These are phyloP conservation scores for Penicillium argentinense DNA, from an alignment of 495 filamentous ascomycete species.

Conservation along the genomic window DNA sequence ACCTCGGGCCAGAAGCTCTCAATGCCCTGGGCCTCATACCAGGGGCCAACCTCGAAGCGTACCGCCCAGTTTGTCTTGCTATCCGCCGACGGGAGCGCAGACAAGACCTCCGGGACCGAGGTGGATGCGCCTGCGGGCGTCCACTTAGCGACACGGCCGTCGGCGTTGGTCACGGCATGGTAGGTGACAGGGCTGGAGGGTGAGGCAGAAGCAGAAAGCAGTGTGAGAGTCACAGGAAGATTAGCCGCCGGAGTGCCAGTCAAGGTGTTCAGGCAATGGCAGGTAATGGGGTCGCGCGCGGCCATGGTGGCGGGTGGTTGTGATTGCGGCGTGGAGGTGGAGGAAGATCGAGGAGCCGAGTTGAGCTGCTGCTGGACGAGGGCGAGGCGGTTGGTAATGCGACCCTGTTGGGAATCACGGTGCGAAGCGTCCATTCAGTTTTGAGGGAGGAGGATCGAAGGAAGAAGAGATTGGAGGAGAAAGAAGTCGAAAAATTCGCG, in stretches of 20 bases:
- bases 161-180: slow-evolving; percentile 72
- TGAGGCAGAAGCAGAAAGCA: slow-evolving; percentile 36
- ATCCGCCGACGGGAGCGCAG: slow-evolving; percentile 34
- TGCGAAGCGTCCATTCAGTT: slow-evolving; percentile 30
- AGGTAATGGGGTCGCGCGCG: slow-evolving; percentile 70
- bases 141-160: slow-evolving; percentile 86
- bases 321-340: slow-evolving; percentile 16
- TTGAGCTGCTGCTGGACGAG: slow-evolving; percentile 40
- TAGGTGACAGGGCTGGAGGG: slow-evolving; percentile 45
- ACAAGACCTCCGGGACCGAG: slow-evolving; percentile 53
- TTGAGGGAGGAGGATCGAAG: slow-evolving; percentile 2
- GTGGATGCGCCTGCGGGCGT: slow-evolving; percentile 49
- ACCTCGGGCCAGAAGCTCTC: slow-evolving; percentile 91
- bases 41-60: slow-evolving; percentile 72
- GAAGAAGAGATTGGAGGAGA: not conserved
- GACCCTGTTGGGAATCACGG: slow-evolving; percentile 21
- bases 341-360: too few species aligned
- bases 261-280: slow-evolving; percentile 70
- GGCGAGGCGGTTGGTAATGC: slow-evolving; percentile 37
- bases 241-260: slow-evolving; percentile 62
- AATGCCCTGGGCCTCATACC: slow-evolving; percentile 67
- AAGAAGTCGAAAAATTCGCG: slow-evolving; percentile 2
- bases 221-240: slow-evolving; percentile 56
- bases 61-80: slow-evolving; percentile 65
- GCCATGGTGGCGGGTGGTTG: slow-evolving; percentile 26